Evolutionary conservation across 1,284 basidiomycete genomes (phyloP).

Genomic region (Entoloma clypeatum): DNA sequence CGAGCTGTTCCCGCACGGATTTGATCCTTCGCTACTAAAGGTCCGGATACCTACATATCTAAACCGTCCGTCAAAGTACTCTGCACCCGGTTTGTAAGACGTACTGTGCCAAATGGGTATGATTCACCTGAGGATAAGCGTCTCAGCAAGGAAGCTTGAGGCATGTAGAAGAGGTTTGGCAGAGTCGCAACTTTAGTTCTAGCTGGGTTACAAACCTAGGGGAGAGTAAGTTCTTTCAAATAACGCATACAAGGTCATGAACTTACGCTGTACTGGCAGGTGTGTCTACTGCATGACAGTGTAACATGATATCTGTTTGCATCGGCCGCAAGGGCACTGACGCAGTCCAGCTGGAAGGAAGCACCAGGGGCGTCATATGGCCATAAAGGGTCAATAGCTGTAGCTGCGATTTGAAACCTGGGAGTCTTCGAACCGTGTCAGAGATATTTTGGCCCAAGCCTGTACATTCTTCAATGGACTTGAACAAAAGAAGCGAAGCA

Average conservation of each 20-base stretch:
- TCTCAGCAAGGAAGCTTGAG: background rate
- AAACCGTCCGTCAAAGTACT: background rate
- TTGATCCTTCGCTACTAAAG: conserved; percentile 50
- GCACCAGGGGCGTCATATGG: conserved; percentile 43
- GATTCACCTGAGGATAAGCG: conserved; percentile 38
- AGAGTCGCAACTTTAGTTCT: conserved; percentile 43
- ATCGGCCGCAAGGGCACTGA: conserved; percentile 43
- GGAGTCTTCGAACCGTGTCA: conserved; percentile 31
- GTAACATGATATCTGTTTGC: conserved; percentile 37
- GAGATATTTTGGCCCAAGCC: conserved; percentile 48
- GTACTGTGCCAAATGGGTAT: conserved; percentile 44
- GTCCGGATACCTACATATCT: conserved; percentile 46
- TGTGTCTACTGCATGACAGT: conserved; percentile 45
- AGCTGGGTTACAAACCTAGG: conserved; percentile 43
- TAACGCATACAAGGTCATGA: background rate
- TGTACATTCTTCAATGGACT: conserved; percentile 16
- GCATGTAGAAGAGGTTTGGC: conserved; percentile 32
- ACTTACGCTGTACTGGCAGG: conserved; percentile 48
- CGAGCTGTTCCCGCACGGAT: conserved; percentile 40
- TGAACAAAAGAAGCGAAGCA: background rate
- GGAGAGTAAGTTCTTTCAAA: background rate
- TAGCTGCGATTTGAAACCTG: conserved; percentile 43
- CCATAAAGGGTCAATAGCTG: conserved; percentile 48
- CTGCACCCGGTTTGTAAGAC: conserved; percentile 10
- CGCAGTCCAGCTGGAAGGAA: conserved; percentile 40